Percentiles rank a stretch among this genome's conserved stretches.
phyloP scores from a whole-genome alignment of 2,329 filamentous ascomycete species.

The Fusarium sarcochroum region DNA sequence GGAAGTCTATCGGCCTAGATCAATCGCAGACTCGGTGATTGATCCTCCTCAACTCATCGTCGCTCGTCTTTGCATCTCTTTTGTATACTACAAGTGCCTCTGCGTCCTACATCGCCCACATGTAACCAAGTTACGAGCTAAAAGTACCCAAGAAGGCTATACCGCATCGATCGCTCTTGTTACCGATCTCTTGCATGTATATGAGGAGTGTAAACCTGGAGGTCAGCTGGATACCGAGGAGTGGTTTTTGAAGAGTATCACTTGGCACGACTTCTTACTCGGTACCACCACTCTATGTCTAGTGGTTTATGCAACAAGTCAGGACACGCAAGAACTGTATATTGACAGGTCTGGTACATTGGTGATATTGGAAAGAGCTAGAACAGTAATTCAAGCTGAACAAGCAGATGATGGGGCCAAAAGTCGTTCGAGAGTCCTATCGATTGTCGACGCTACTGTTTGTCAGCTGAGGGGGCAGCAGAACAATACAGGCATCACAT shows the following conservation, averaged over 20 bases:
- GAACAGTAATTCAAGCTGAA: not conserved
- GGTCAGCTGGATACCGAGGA: not conserved
- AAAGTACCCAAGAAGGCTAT: not conserved
- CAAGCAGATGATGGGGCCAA: not conserved
- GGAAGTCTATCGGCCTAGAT: not conserved
- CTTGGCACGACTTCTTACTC: constrained; percentile 1
- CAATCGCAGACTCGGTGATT: not conserved
- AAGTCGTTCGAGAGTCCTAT: not conserved
- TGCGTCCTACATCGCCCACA: constrained; percentile 10
- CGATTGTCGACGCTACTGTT: not conserved
- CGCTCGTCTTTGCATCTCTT: constrained; percentile 4
- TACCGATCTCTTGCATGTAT: not conserved
- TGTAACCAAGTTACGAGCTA: not conserved
- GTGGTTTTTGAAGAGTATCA: constrained; percentile 9
- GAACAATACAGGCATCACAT: not conserved
- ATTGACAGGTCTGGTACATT: not conserved
- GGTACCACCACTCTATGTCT: not conserved
- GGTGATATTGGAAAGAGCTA: not conserved
- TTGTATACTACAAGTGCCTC: constrained; percentile 1
- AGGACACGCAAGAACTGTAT: rapidly evolving
- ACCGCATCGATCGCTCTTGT: not conserved
- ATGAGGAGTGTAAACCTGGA: constrained; percentile 1
- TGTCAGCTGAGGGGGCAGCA: not conserved
- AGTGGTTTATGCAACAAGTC: not conserved
- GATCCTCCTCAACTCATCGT: not conserved